A percentile compares a stretch with the other conserved stretches of the same genome.
Conservation (phyloP, 2,329 filamentous ascomycete species). For the Alternaria consortialis region DNA sequence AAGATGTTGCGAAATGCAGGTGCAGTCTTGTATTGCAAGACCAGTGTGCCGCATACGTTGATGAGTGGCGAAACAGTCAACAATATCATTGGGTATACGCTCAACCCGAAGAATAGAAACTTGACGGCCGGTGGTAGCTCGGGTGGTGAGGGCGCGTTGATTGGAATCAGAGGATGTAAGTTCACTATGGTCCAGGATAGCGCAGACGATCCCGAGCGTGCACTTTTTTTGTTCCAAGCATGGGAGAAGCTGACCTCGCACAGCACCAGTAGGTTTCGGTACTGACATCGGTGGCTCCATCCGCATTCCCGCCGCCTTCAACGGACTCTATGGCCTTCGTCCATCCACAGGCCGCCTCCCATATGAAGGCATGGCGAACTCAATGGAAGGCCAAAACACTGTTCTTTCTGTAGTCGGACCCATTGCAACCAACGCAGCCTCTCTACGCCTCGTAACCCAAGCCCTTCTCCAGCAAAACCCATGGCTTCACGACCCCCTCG, state of each 20-base stretch:
- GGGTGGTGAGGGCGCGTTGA: conserved; percentile 68
- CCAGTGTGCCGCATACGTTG: conserved; percentile 65
- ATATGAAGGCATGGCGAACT: conserved; percentile 62
- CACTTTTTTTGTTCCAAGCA: background rate
- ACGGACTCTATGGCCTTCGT: conserved; percentile 63
- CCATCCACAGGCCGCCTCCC: conserved; percentile 63
- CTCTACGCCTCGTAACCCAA: conserved; percentile 65
- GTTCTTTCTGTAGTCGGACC: conserved; percentile 71
- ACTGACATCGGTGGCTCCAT: conserved; percentile 67
- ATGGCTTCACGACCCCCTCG: conserved; percentile 72
- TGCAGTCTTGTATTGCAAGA: conserved; percentile 67
- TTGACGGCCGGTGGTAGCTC: conserved; percentile 65
- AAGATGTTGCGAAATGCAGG: conserved; percentile 62
- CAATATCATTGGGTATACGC: conserved; percentile 67
- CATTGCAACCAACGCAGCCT: conserved; percentile 64
- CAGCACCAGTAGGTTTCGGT: conserved; percentile 62
- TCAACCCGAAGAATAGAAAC: conserved; percentile 66
- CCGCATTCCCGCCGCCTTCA: conserved; percentile 67
- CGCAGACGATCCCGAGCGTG: background rate
- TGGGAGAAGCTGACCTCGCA: conserved; percentile 4
- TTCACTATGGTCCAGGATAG: background rate
- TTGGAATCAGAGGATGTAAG: conserved; percentile 61
- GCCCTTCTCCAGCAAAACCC: conserved; percentile 66
- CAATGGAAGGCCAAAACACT: conserved; percentile 70
- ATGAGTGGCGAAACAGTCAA: conserved; percentile 69